These are phyloP conservation scores for Diplogelasinospora grovesii DNA, from an alignment of 495 filamentous ascomycete genomes.

Conservation along the genomic window DNA sequence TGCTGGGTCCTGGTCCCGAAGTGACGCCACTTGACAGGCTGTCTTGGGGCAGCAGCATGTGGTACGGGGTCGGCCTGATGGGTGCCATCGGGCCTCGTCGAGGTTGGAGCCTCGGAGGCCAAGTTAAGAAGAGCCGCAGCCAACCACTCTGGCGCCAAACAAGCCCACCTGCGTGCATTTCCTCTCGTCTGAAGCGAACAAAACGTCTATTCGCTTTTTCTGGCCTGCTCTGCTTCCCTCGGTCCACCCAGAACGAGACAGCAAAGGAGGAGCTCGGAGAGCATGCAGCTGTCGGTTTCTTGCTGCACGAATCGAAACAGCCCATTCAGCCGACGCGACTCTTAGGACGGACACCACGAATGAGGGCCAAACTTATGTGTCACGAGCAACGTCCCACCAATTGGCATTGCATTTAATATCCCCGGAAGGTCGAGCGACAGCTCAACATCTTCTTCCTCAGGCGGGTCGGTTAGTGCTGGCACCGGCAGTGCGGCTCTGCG, in stretches of 20 bases:
- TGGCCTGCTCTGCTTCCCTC: neutral
- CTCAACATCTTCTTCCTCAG: neutral
- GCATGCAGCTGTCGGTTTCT: no score
- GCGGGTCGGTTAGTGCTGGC: slow-evolving; percentile 6
- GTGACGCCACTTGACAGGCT: no score
- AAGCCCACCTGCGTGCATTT: neutral
- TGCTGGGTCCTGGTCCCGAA: no score
- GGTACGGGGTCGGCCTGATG: no score
- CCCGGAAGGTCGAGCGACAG: slow-evolving; percentile 7
- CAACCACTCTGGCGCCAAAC: slow-evolving; percentile 7
- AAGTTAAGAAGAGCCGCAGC: slow-evolving; percentile 13
- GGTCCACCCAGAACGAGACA: neutral
- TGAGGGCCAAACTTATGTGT: slow-evolving; percentile 16
- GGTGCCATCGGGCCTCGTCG: slow-evolving; percentile 4
- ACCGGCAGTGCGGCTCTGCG: slow-evolving; percentile 18
- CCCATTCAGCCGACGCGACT: slow-evolving; percentile 19
- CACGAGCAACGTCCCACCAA: slow-evolving; percentile 22
- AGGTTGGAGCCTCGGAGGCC: slow-evolving; percentile 11
- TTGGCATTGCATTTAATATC: slow-evolving; percentile 25
- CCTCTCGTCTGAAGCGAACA: neutral
- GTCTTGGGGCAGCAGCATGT: no score
- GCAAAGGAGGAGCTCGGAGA: no score
- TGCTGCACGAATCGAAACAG: neutral
- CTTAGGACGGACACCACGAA: slow-evolving; percentile 20
- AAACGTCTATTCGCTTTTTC: neutral